A percentile compares a stretch with the other conserved stretches of the same genome.
Evolutionary conservation across 805 yeast species (phyloP).

Genomic region (Priceomyces fermenticarens): DNA sequence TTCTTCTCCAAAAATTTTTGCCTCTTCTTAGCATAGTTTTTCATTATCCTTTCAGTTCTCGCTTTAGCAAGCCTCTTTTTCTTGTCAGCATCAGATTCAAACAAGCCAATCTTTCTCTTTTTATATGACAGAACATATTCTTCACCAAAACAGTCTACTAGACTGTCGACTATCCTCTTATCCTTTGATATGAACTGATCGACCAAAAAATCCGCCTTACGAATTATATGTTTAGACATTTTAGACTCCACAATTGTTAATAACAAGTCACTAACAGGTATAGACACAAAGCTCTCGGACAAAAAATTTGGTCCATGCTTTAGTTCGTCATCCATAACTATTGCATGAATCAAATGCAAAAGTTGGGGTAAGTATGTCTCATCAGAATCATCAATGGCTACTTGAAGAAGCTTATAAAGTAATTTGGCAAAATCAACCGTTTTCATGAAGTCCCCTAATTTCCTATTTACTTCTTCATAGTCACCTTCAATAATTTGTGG

Average conservation of each 20-base stretch:
- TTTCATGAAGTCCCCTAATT: slow-evolving; percentile 50
- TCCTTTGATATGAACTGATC: slow-evolving; percentile 50
- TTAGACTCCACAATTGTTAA: slow-evolving; percentile 48
- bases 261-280: slow-evolving; percentile 57
- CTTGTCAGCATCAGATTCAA: slow-evolving; percentile 56
- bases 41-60: slow-evolving; percentile 59
- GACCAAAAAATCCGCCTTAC: slow-evolving; percentile 57
- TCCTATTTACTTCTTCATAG: slow-evolving; percentile 29
- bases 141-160: slow-evolving; percentile 57
- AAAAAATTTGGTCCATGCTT: slow-evolving; percentile 38
- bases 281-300: slow-evolving; percentile 45
- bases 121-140: slow-evolving; percentile 49
- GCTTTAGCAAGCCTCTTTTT: slow-evolving; percentile 57
- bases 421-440: slow-evolving; percentile 53
- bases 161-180: slow-evolving; percentile 46
- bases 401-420: slow-evolving; percentile 53
- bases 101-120: slow-evolving; percentile 34
- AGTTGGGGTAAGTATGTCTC: slow-evolving; percentile 56
- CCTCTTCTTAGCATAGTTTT: slow-evolving; percentile 58
- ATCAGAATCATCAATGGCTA: slow-evolving; percentile 47
- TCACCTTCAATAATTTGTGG: slow-evolving; percentile 41
- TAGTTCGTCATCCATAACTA: slow-evolving; percentile 49
- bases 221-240: slow-evolving; percentile 45
- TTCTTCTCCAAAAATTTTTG: slow-evolving; percentile 41
- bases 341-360: slow-evolving; percentile 69